These are phyloP conservation scores for Cladosporium halotolerans DNA, from an alignment of 2,329 filamentous ascomycete genomes.

Conservation along the genomic window DNA sequence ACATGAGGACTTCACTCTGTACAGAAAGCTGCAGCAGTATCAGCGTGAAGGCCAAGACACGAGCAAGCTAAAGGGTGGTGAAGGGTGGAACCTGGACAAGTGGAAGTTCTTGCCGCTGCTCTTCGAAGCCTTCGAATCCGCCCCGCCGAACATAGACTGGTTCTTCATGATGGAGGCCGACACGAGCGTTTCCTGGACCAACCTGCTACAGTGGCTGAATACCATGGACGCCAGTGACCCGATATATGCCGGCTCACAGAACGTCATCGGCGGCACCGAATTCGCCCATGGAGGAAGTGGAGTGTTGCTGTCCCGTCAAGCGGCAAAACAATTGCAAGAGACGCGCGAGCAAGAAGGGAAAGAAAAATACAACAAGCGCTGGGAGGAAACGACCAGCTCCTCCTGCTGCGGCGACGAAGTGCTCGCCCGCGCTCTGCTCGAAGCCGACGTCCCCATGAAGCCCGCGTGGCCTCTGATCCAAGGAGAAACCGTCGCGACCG, in stretches of 20 bases:
- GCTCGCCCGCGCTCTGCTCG: slow-evolving; percentile 43
- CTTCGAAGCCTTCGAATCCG: slow-evolving; percentile 43
- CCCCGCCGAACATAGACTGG: slow-evolving; percentile 44
- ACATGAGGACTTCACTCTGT: slow-evolving; percentile 31
- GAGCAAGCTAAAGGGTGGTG: slow-evolving; percentile 24
- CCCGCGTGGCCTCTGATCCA: slow-evolving; percentile 40
- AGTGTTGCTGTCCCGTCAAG: slow-evolving; percentile 39
- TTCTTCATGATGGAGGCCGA: slow-evolving; percentile 54
- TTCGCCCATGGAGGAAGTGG: slow-evolving; percentile 41
- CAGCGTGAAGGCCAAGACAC: slow-evolving; percentile 28
- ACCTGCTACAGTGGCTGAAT: slow-evolving; percentile 44
- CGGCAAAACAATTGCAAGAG: slow-evolving; percentile 28
- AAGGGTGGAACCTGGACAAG: slow-evolving; percentile 51
- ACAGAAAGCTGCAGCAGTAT: slow-evolving; percentile 27
- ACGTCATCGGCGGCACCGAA: slow-evolving; percentile 30
- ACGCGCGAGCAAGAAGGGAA: slow-evolving; percentile 39
- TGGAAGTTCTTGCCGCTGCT: slow-evolving; percentile 55
- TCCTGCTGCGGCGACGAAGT: slow-evolving; percentile 54
- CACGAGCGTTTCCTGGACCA: slow-evolving; percentile 44
- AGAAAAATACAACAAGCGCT: slow-evolving; percentile 29
- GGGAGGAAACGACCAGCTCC: slow-evolving; percentile 37
- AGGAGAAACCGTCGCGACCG: slow-evolving; percentile 35
- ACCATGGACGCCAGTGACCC: slow-evolving; percentile 39
- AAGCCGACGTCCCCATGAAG: slow-evolving; percentile 41
- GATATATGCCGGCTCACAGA: slow-evolving; percentile 45